Conservation (phyloP, 2,329 filamentous ascomycete species). For the Erysiphe neolycopersici region DNA sequence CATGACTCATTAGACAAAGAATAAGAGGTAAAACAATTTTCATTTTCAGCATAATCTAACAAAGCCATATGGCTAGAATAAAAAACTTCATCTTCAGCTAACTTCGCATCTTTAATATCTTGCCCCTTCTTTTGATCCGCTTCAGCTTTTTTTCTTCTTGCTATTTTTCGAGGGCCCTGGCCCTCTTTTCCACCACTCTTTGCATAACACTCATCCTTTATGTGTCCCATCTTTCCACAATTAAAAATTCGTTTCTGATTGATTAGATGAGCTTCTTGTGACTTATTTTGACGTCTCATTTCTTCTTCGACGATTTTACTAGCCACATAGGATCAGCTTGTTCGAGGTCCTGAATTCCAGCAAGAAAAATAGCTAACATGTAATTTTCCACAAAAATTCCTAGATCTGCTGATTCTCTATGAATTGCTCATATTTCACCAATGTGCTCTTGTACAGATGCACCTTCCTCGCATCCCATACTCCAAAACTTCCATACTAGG, state of each 20-base stretch:
- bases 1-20: not conserved
- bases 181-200: not conserved
- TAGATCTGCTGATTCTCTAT: not conserved
- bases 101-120: not conserved
- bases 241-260: not conserved
- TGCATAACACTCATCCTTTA: not conserved
- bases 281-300: not conserved
- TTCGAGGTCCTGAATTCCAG: not conserved
- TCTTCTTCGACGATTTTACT: not conserved
- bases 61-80: not conserved
- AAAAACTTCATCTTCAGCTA: not conserved
- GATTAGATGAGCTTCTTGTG: not conserved
- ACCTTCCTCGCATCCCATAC: not conserved
- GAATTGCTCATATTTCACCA: not conserved
- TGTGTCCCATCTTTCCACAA: not conserved
- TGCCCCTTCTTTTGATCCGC: not conserved
- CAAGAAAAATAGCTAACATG: not conserved
- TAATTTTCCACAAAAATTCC: not conserved
- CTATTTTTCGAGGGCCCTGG: not conserved
- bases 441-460: not conserved
- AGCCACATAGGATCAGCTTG: not conserved
- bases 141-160: not conserved
- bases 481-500: not conserved
- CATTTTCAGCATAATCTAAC: not conserved
- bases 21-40: not conserved